Evolutionary conservation across 2,329 filamentous ascomycete species (phyloP).

Genomic region (Neofusicoccum laricinum): DNA sequence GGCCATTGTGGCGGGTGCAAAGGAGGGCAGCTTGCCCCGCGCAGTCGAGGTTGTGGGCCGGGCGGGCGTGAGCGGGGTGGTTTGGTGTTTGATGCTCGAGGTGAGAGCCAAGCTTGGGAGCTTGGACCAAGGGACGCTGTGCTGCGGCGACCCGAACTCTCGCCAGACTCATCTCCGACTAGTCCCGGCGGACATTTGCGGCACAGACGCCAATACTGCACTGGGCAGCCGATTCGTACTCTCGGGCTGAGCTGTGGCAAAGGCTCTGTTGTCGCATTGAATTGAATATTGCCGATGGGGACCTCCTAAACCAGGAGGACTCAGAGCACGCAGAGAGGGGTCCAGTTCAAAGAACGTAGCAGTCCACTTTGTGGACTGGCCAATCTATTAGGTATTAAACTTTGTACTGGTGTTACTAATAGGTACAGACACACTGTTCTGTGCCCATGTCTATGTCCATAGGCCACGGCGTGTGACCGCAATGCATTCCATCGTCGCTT

Average conservation of each 20-base stretch:
- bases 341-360: neutral
- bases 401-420: neutral
- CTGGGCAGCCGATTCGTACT: neutral
- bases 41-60: neutral
- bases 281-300: neutral
- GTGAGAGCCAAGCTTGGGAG: neutral
- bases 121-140: constrained; percentile 1
- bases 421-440: neutral
- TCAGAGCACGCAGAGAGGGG: neutral
- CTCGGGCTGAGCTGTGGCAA: neutral
- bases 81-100: neutral
- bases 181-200: neutral
- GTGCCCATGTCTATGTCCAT: neutral
- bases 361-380: neutral
- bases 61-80: neutral
- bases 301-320: neutral
- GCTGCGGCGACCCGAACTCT: neutral
- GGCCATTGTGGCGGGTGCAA: constrained; percentile 50
- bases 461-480: neutral
- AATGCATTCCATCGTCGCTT: constrained; percentile 2
- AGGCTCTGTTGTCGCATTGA: neutral
- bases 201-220: constrained; percentile 1
- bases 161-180: neutral
- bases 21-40: too few relatives aligned
- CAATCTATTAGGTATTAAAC: neutral